These are phyloP conservation scores for Coniochaeta prunicola DNA, from an alignment of 2,329 filamentous ascomycete genomes.

Conservation along the genomic window DNA sequence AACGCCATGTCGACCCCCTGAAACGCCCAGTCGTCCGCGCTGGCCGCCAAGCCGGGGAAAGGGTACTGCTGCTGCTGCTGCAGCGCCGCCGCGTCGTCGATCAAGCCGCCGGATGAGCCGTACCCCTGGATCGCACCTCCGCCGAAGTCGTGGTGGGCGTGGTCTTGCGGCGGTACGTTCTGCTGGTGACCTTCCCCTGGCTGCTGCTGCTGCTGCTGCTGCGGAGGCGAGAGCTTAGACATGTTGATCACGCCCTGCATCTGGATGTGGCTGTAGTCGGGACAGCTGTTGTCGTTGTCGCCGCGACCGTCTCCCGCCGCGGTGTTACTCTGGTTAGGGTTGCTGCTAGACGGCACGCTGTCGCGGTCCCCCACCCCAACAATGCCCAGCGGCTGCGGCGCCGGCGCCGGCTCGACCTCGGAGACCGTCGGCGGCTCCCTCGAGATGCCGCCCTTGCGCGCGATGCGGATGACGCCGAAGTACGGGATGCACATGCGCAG, in stretches of 20 bases:
- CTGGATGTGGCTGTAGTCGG: neutral
- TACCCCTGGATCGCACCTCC: neutral
- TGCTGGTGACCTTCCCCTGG: neutral
- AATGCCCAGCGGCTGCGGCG: neutral
- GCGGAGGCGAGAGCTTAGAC: neutral
- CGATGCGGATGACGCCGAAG: slow-evolving; percentile 23
- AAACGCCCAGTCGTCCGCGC: slow-evolving; percentile 23
- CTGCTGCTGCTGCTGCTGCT: neutral
- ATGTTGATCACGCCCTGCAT: neutral
- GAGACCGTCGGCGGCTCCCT: neutral
- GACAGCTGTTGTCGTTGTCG: neutral
- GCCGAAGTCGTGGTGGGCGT: neutral
- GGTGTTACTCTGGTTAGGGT: neutral
- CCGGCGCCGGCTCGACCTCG: neutral
- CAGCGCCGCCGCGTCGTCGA: neutral
- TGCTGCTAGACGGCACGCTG: neutral
- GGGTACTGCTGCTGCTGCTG: slow-evolving; percentile 2
- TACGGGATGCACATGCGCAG: slow-evolving; percentile 17
- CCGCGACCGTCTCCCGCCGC: too few species aligned
- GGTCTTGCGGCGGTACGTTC: neutral
- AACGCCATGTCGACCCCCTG: slow-evolving; percentile 26
- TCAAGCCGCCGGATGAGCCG: neutral
- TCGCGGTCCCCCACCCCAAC: neutral
- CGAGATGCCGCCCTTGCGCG: slow-evolving; percentile 12
- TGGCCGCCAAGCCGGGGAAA: slow-evolving; percentile 12